Evolutionary conservation across 768 basidiomycete genomes (phyloP).

Genomic region (Amanita thiersii): DNA sequence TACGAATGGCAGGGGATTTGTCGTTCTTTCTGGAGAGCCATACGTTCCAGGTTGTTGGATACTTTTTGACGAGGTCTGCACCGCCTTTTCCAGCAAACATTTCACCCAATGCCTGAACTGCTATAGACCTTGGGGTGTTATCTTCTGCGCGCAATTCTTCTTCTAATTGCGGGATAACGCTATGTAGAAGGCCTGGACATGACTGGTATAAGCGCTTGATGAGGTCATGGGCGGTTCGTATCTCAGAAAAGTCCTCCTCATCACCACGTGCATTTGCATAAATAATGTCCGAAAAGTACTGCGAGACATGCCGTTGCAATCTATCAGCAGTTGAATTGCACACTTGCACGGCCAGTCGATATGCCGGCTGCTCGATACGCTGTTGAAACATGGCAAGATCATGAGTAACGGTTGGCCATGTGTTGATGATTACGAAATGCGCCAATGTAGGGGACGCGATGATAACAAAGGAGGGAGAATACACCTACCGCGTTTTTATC

Average conservation of each 20-base stretch:
- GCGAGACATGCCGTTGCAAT: slow-evolving; percentile 81
- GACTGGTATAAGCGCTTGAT: slow-evolving; percentile 75
- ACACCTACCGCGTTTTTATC: slow-evolving; percentile 63
- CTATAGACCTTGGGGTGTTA: slow-evolving; percentile 60
- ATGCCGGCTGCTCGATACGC: slow-evolving; percentile 68
- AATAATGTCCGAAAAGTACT: slow-evolving; percentile 91
- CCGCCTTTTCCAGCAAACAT: slow-evolving; percentile 83
- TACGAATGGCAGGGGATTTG: slow-evolving; percentile 57
- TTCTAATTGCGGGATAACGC: slow-evolving; percentile 89
- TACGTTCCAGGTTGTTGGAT: slow-evolving; percentile 75
- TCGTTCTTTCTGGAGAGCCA: slow-evolving; percentile 82
- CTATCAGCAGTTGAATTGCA: slow-evolving; percentile 81
- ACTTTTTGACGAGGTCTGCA: slow-evolving; percentile 67
- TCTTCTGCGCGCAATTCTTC: slow-evolving; percentile 81
- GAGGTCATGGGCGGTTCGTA: slow-evolving; percentile 74
- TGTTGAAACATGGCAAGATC: slow-evolving; percentile 17
- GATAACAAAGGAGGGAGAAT: slow-evolving; percentile 4
- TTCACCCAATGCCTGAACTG: slow-evolving; percentile 80
- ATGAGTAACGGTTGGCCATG: slow-evolving; percentile 6
- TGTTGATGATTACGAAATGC: slow-evolving; percentile 4
- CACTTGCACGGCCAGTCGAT: slow-evolving; percentile 77
- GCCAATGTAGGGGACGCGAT: slow-evolving; percentile 6
- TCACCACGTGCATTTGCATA: slow-evolving; percentile 39
- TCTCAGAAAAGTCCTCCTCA: slow-evolving; percentile 63
- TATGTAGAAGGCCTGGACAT: slow-evolving; percentile 76